Base-by-base conservation (phyloP, 768 basidiomycete genomes). In the Russula dissimulans region DNA sequence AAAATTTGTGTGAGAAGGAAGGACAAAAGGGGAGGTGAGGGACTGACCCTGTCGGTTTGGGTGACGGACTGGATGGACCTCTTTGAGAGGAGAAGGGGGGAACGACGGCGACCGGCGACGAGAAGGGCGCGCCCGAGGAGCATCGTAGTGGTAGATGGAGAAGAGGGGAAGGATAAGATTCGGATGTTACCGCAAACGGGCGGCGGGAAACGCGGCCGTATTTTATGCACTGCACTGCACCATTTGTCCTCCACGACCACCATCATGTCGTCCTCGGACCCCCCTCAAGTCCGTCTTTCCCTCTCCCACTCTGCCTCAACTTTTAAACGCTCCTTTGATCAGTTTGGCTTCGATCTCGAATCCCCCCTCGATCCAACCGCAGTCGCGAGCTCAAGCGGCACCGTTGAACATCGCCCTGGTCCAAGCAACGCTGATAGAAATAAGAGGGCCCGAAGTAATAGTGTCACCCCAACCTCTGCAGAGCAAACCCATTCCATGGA, bases 11-110 rank as follows among this genome's bases (percentile, higher is more conserved):
- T 54, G 41, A 51, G 46, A 34, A 26, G 26, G n/a, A 56, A 32
- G 50, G 53, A 46, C 17, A 47, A 31, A 29, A 26, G 32, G 8
- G 38, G 44, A n/a, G 14, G 45, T 36, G 43, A 63, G 38, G 54
- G 18, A 77, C 80, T 44, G 65, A 89, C 87, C 68, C 87, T 75
- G 75, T 90, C 87, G 6, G 87, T 86, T 70, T 89, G 87, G 9
- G 85, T 83, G 60, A 80, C 78, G 63, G 81, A 80, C 67, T 85
- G 84, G 54, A 86, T 75, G 54, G 72, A 73, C 48, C 82, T 75
- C 22, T 42, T 39, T 49, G 48, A 4, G 17, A 18, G 26, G 17
- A 43, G n/a, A 17, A 22, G 41, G 14, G 39, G 14, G 10, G 34
- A 75, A 57, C 79, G 79, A 51, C 71, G 69, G 18, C 69, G 64